Evolutionary conservation across 139 green algal species (phyloP).

Genomic region (Micractinium conductrix): DNA sequence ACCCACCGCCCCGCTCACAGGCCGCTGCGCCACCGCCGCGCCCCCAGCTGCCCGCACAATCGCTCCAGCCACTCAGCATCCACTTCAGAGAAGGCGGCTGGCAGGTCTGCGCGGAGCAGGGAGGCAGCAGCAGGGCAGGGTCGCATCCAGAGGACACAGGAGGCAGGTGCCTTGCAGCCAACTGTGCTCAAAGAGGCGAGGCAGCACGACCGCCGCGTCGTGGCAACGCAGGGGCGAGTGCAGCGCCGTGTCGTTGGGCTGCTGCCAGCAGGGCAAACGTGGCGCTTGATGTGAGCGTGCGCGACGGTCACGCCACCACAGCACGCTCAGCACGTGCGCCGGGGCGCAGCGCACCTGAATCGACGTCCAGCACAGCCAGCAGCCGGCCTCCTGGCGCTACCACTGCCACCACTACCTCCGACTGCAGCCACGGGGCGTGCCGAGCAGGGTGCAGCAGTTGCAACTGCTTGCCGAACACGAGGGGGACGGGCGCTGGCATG

Average conservation of each 20-base stretch:
- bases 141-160: too few species aligned
- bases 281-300: not conserved
- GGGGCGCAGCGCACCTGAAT: constrained; percentile 42
- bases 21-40: not conserved
- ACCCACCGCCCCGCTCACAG: not conserved
- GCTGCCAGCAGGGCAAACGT: not conserved
- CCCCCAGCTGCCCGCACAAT: constrained; percentile 39
- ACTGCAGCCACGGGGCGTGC: not conserved
- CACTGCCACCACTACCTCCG: constrained; percentile 65
- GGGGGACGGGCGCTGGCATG: too few species aligned
- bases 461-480: too few species aligned
- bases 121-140: not conserved
- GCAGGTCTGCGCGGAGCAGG: constrained; percentile 19
- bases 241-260: not conserved
- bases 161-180: not conserved
- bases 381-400: constrained; percentile 31
- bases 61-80: constrained; percentile 46
- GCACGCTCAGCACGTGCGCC: not conserved
- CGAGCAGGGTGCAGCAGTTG: too few species aligned
- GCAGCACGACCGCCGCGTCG: not conserved
- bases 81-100: constrained; percentile 43
- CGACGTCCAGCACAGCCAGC: constrained; percentile 66
- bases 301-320: not conserved
- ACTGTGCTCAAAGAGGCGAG: not conserved
- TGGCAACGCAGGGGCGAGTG: not conserved